These are phyloP conservation scores for Cymbopogon citratus DNA, from an alignment of 176 grass and related monocot species.

Conservation along the genomic window DNA sequence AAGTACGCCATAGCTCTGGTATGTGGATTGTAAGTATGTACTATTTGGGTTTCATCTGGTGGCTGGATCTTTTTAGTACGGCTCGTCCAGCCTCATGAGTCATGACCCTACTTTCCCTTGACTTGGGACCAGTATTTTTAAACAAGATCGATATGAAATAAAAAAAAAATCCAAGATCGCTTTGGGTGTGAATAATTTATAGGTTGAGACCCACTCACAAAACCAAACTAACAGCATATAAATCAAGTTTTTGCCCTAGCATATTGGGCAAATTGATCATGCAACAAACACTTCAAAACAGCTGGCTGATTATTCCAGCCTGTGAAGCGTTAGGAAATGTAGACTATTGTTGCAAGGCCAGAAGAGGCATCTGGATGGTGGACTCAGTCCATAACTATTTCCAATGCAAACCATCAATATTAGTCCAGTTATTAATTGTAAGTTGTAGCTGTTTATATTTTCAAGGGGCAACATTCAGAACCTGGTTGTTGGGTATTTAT, in stretches of 20 bases:
- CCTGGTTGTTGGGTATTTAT: neutral
- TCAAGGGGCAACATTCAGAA: neutral
- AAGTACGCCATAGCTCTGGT: neutral
- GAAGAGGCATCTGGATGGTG: neutral
- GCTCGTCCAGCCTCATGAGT: neutral
- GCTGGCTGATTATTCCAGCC: neutral
- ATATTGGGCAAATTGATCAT: constrained; percentile 10
- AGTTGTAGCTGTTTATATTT: neutral
- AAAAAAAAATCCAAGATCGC: neutral
- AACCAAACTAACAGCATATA: constrained; percentile 8
- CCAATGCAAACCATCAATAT: neutral
- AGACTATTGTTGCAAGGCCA: neutral
- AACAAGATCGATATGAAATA: neutral
- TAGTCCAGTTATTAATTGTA: neutral
- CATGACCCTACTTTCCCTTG: neutral
- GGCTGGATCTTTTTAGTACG: neutral
- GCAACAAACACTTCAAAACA: constrained; percentile 1
- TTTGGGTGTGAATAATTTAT: neutral
- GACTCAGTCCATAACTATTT: neutral
- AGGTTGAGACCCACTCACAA: neutral
- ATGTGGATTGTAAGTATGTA: neutral
- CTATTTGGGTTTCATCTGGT: neutral
- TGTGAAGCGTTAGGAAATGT: neutral
- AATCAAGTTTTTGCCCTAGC: neutral
- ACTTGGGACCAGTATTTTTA: neutral